Percentiles rank a stretch among this genome's conserved stretches.
These are phyloP conservation scores for Ilyonectria destructans DNA, from an alignment of 2,329 filamentous ascomycete genomes.

Conservation along the genomic window DNA sequence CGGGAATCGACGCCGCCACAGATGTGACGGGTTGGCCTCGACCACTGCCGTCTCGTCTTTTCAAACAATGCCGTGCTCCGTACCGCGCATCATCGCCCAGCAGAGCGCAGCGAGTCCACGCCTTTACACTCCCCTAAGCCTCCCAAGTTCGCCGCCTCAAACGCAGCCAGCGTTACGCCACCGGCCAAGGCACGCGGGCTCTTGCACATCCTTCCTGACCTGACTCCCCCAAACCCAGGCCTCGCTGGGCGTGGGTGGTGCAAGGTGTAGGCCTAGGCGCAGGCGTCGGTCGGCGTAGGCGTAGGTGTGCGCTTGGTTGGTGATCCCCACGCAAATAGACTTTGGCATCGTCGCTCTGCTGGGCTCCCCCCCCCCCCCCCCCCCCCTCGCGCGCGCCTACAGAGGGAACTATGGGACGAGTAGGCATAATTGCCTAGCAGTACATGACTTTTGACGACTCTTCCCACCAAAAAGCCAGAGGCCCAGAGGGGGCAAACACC, in stretches of 20 bases:
- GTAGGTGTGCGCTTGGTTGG: slow-evolving; percentile 40
- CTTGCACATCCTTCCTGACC: neutral
- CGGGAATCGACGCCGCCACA: slow-evolving; percentile 43
- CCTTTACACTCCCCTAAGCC: neutral
- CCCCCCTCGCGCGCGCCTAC: slow-evolving; percentile 32
- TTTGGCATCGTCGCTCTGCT: slow-evolving; percentile 44
- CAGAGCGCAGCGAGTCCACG: too few relatives aligned
- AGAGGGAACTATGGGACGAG: slow-evolving; percentile 30
- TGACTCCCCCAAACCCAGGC: too few relatives aligned
- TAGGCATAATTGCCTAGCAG: slow-evolving; percentile 32
- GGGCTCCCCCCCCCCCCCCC: slow-evolving; percentile 25
- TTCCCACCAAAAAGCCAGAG: slow-evolving; percentile 3
- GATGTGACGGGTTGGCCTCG: slow-evolving; percentile 35
- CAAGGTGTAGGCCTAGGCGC: slow-evolving; percentile 27
- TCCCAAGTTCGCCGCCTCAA: neutral
- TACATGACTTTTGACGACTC: slow-evolving; percentile 15
- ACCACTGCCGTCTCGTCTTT: slow-evolving; percentile 25
- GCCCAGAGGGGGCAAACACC: neutral
- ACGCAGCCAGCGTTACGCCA: slow-evolving; percentile 16
- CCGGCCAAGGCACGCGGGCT: slow-evolving; percentile 14
- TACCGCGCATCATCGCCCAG: neutral
- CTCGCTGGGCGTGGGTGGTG: neutral
- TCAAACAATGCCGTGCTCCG: neutral
- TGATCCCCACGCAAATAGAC: slow-evolving; percentile 48
- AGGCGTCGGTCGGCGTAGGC: slow-evolving; percentile 30